Evolutionary conservation across 345 rosid genomes (phyloP), one percentile per base, ranked within the genome.

Genomic region (Eucalyptus cloeziana): DNA sequence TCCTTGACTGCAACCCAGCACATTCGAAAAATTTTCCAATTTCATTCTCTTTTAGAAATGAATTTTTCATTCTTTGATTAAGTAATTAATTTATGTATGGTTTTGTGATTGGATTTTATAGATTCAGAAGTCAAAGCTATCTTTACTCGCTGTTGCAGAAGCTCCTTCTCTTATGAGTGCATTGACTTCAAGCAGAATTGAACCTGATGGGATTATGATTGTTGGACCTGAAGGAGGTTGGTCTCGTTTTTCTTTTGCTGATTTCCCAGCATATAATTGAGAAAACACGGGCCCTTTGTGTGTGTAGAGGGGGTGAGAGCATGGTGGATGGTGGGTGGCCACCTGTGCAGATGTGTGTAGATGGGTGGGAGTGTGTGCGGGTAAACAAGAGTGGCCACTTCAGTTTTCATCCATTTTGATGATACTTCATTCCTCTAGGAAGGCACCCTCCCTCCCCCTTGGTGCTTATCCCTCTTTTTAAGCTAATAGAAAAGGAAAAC

Each of bases 161-260:
- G 98, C 97, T 92, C 92, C 96, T 79, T 96, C 98, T 87, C 94
- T 97, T 88, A 90, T 95, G 88, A 91, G 85, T 89, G 93, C 92
- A 88, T 90, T 95, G 91, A 88, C 92, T 87, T 93, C 95, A 51
- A 64, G 91, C 22, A 89, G 90, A 86, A 92, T 89, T 52, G 96
- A 94, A 90, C 52, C 95, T 27, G 92, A 94, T 87, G 97, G 98
- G 89, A 69, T 96, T 58, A 92, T 95, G 87, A 92, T 95, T 49
- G 92, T 96, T 88, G 96, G 98, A 91, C 98, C 99, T 86, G 99
- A 96, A 92, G 99, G 99, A 44, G 99, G 99, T 96, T 90, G 91
- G 92, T 91, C 79, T 33, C 6, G 22, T 27, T 52, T 12, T 30
- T 86, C 87, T 56, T 1, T 47, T 49, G 47, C n/a, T 67, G 52